Conservation (phyloP, 805 yeast species). For the Suhomyces canberraensis region DNA sequence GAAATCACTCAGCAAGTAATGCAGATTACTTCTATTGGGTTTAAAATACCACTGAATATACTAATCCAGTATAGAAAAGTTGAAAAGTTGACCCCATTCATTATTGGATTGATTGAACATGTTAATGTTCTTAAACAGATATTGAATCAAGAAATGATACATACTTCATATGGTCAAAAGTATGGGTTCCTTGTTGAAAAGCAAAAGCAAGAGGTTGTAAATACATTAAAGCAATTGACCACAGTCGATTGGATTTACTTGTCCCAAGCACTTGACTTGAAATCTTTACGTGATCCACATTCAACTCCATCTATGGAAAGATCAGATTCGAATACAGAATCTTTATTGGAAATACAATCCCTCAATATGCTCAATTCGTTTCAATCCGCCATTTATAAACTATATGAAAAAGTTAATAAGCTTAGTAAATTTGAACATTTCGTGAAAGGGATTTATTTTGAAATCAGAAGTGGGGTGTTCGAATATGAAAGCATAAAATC, state of each 20-base stretch:
- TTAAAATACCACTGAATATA: conserved; percentile 55
- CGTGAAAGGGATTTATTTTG: conserved; percentile 12
- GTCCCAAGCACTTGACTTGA: conserved; percentile 47
- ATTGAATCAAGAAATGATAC: conserved; percentile 15
- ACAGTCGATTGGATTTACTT: conserved; percentile 53
- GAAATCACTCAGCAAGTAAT: conserved; percentile 52
- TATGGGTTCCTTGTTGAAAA: conserved; percentile 39
- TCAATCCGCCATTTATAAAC: conserved; percentile 19
- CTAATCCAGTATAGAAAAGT: conserved; percentile 47
- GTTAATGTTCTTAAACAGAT: conserved; percentile 38
- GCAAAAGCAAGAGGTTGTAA: conserved; percentile 31
- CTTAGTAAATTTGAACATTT: conserved; percentile 15
- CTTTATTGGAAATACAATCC: conserved; percentile 24
- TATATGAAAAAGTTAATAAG: conserved; percentile 17
- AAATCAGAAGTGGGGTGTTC: conserved; percentile 17
- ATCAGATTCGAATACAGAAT: conserved; percentile 22
- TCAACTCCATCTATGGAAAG: conserved; percentile 15
- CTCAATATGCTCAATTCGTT: conserved; percentile 20
- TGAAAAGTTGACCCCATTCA: conserved; percentile 54
- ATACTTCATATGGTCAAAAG: conserved; percentile 36
- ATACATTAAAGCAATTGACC: conserved; percentile 30
- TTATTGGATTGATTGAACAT: conserved; percentile 52
- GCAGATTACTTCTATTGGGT: conserved; percentile 47
- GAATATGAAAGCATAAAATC: conserved; percentile 8
- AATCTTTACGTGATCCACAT: conserved; percentile 19